These are phyloP conservation scores for Calonectria pauciramosa DNA, from an alignment of 2,329 filamentous ascomycete species.

Conservation along the genomic window DNA sequence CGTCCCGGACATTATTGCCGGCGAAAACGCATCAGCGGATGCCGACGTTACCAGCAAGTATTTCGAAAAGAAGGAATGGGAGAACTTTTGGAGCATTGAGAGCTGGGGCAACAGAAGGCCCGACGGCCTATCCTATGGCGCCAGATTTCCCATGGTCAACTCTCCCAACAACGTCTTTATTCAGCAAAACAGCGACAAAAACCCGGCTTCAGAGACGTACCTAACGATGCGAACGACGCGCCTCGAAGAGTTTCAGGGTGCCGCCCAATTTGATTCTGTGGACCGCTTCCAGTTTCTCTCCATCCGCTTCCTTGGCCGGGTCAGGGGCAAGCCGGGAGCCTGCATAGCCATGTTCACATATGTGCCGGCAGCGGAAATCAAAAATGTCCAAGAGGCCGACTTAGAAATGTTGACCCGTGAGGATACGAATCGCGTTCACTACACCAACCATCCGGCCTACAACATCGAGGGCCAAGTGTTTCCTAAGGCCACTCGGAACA, in stretches of 20 bases:
- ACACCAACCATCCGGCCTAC: slow-evolving; percentile 72
- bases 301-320: slow-evolving; percentile 66
- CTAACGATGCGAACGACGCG: slow-evolving; percentile 63
- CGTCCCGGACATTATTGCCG: slow-evolving; percentile 50
- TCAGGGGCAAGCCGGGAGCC: slow-evolving; percentile 61
- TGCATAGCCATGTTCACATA: slow-evolving; percentile 69
- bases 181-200: slow-evolving; percentile 55
- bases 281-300: slow-evolving; percentile 49
- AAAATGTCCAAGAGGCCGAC: slow-evolving; percentile 64
- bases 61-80: slow-evolving; percentile 54
- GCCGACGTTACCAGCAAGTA: slow-evolving; percentile 53
- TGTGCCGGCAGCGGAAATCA: slow-evolving; percentile 51
- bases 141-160: slow-evolving; percentile 55
- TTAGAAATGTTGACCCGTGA: slow-evolving; percentile 66
- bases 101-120: slow-evolving; percentile 58
- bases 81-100: slow-evolving; percentile 54
- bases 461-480: slow-evolving; percentile 59
- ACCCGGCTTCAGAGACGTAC: slow-evolving; percentile 54
- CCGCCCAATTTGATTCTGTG: slow-evolving; percentile 62
- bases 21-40: slow-evolving; percentile 41
- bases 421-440: slow-evolving; percentile 61
- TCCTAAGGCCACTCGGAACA: slow-evolving; percentile 61
- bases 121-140: slow-evolving; percentile 44
- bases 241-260: slow-evolving; percentile 59
- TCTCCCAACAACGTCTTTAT: slow-evolving; percentile 63